Percentiles rank a stretch among this genome's conserved stretches.
phyloP scores from a whole-genome alignment of 352 stramenopile genomes.

The Pseudoperonospora humuli region DNA sequence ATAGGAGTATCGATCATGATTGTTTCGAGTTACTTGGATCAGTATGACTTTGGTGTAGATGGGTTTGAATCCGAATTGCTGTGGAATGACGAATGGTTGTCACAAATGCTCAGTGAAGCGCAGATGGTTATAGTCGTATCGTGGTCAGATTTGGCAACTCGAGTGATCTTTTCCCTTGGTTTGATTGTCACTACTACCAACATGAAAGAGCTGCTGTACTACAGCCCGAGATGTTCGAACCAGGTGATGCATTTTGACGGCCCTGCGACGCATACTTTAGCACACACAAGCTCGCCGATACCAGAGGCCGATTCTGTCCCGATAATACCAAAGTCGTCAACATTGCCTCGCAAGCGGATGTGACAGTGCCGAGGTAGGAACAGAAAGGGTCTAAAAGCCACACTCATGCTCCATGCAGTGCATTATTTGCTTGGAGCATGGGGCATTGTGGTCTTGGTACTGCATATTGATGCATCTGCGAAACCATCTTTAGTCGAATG shows the following conservation, averaged over 20 bases:
- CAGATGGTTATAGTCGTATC: not conserved
- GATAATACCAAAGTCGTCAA: no score
- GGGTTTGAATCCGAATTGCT: not conserved
- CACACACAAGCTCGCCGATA: no score
- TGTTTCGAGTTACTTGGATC: not conserved
- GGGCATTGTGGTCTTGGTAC: not conserved
- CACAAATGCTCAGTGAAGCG: constrained; percentile 1
- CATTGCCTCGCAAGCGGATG: no score
- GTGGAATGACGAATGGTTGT: constrained; percentile 1
- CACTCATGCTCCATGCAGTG: not conserved
- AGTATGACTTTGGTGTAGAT: not conserved
- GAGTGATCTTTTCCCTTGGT: not conserved
- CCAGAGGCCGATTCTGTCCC: no score
- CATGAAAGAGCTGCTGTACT: constrained; percentile 1
- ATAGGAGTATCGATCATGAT: constrained; percentile 1
- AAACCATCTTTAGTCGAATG: not conserved
- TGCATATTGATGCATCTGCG: constrained; percentile 1
- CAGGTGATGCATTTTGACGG: not conserved
- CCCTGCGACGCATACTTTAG: not conserved
- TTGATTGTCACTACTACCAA: not conserved
- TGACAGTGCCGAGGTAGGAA: no score
- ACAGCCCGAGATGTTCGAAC: not conserved
- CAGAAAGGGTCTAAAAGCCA: not conserved
- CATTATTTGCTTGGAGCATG: constrained; percentile 3
- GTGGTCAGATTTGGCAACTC: not conserved